These are phyloP conservation scores for Neoascochyta sp. DNA, from an alignment of 2,329 filamentous ascomycete species.

Conservation along the genomic window DNA sequence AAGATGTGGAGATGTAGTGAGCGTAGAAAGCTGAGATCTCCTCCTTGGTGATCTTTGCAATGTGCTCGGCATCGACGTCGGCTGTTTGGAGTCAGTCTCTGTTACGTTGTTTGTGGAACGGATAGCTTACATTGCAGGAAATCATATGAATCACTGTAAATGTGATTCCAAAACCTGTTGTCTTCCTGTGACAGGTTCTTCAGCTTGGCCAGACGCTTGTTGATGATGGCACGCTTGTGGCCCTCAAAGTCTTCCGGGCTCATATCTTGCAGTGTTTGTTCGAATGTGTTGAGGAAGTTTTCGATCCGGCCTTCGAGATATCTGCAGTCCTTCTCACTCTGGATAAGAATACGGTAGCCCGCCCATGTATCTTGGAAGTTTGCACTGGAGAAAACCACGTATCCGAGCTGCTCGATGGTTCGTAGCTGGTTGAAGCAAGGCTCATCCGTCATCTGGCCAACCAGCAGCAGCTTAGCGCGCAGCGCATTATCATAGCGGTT, in stretches of 20 bases:
- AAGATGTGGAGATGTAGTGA: conserved; percentile 70
- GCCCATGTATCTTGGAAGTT: conserved; percentile 68
- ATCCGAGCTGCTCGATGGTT: conserved; percentile 96
- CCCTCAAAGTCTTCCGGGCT: conserved; percentile 78
- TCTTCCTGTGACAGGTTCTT: conserved; percentile 90
- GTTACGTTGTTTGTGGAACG: conserved; percentile 3
- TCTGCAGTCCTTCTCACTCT: conserved; percentile 79
- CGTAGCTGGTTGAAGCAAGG: conserved; percentile 91
- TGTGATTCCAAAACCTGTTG: conserved; percentile 76
- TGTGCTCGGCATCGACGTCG: conserved; percentile 69
- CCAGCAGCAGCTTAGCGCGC: conserved; percentile 72
- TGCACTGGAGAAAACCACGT: conserved; percentile 85
- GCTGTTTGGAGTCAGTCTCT: conserved; percentile 43
- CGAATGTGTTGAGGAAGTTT: conserved; percentile 69
- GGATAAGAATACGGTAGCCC: conserved; percentile 84
- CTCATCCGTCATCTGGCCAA: conserved; percentile 89
- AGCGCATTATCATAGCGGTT: conserved; percentile 58
- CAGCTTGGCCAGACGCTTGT: conserved; percentile 81
- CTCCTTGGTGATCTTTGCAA: conserved; percentile 70
- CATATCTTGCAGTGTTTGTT: conserved; percentile 68
- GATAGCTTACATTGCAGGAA: conserved; percentile 72
- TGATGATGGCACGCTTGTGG: conserved; percentile 85
- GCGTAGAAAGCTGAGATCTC: conserved; percentile 79
- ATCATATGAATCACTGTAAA: conserved; percentile 81
- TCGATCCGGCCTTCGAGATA: conserved; percentile 89